Evolutionary conservation across 176 grass and related monocot genomes (phyloP).

Genomic region (Sorghum bicolor): DNA sequence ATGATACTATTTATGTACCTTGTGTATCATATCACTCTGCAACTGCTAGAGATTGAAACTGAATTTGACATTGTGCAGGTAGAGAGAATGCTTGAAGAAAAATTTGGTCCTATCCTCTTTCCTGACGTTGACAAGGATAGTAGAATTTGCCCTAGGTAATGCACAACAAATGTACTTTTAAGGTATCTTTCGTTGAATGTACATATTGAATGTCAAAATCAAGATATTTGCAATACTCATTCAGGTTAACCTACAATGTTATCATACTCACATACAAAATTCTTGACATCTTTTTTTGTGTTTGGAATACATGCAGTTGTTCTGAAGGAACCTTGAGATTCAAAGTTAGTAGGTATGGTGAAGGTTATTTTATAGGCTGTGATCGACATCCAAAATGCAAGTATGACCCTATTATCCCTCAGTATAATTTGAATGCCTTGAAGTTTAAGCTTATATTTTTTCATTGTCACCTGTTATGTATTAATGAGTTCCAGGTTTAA

Average conservation of each 20-base stretch:
- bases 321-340: constrained; percentile 79
- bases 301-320: constrained; percentile 67
- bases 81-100: constrained; percentile 87
- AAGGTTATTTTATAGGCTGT: constrained; percentile 94
- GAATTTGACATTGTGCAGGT: constrained; percentile 57
- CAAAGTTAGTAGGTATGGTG: constrained; percentile 85
- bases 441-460: constrained; percentile 10
- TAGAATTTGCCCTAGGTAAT: constrained; percentile 89
- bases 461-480: constrained; percentile 11
- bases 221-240: background rate
- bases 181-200: constrained; percentile 7
- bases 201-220: background rate
- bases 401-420: constrained; percentile 45
- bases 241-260: background rate
- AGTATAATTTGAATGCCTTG: constrained; percentile 16
- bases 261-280: background rate
- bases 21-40: background rate
- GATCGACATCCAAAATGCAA: constrained; percentile 91
- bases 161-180: constrained; percentile 6
- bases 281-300: background rate
- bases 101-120: constrained; percentile 77
- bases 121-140: constrained; percentile 45
- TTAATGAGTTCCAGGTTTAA: constrained; percentile 17
- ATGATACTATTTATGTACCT: background rate
- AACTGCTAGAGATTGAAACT: constrained; percentile 5